phyloP scores from a whole-genome alignment of 75 land plant species.

The Picea glauca region DNA sequence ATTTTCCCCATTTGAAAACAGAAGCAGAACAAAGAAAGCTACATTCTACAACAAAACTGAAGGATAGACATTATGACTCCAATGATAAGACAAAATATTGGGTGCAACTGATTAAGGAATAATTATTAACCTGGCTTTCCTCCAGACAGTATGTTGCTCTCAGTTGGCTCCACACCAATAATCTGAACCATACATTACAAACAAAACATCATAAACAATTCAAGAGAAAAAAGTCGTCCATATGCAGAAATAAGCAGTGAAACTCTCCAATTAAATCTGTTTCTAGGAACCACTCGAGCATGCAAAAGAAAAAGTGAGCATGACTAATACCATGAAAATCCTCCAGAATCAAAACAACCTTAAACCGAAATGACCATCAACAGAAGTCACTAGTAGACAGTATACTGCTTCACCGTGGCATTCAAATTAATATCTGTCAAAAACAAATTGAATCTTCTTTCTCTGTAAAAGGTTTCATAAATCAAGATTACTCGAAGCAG shows the following conservation, averaged over 20 bases:
- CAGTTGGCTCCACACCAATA: constrained; percentile 86
- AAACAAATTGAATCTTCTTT: background rate
- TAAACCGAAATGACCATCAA: background rate
- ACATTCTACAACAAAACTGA: background rate
- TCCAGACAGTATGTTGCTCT: constrained; percentile 89
- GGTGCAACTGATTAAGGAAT: background rate
- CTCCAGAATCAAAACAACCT: background rate
- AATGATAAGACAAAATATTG: background rate
- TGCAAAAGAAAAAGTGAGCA: background rate
- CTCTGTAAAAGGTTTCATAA: background rate
- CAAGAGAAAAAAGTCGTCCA: background rate
- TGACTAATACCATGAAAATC: background rate
- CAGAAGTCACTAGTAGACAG: background rate
- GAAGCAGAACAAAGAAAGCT: background rate
- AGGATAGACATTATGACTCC: background rate
- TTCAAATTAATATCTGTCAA: background rate
- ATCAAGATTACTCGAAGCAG: background rate
- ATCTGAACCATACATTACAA: constrained; percentile 34
- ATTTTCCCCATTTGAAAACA: background rate
- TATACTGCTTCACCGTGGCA: background rate
- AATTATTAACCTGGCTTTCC: constrained; percentile 83
- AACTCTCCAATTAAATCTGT: background rate
- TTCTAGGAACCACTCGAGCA: background rate
- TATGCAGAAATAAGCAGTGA: background rate
- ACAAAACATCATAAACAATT: background rate